Evolutionary conservation across 345 rosid genomes (phyloP).

Genomic region (Excoecaria cochinchinensis): DNA sequence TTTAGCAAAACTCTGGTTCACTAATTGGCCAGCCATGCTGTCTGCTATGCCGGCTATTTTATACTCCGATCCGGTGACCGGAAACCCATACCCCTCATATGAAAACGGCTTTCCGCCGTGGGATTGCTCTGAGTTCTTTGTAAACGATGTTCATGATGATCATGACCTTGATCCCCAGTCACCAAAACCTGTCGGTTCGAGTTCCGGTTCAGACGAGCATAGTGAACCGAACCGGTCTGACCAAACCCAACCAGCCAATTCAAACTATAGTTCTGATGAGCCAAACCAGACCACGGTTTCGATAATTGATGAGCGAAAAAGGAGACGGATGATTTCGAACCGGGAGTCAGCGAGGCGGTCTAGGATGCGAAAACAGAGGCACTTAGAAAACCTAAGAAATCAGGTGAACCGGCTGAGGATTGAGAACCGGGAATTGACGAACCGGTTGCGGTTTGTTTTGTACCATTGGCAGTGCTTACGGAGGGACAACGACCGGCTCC

Average conservation of each 20-base stretch:
- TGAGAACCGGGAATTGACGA: conserved; percentile 62
- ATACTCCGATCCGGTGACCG: conserved; percentile 35
- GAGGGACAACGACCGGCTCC: conserved; percentile 60
- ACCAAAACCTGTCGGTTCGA: conserved; percentile 41
- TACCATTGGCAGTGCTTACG: conserved; percentile 40
- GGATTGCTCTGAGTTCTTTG: conserved; percentile 49
- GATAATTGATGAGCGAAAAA: conserved; percentile 56
- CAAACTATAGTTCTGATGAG: conserved; percentile 40
- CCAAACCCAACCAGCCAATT: conserved; percentile 24
- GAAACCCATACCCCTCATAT: conserved; percentile 39
- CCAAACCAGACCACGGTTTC: conserved; percentile 27
- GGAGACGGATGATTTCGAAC: conserved; percentile 80
- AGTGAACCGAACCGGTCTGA: conserved; percentile 34
- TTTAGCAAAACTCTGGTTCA: conserved; percentile 5
- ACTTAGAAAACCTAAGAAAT: conserved; percentile 65
- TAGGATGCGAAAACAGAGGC: conserved; percentile 75
- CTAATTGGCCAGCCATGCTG: conserved; percentile 38
- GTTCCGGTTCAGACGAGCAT: conserved; percentile 41
- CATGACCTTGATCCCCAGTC: conserved; percentile 22
- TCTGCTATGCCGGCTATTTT: conserved; percentile 49
- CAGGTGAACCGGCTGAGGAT: conserved; percentile 59
- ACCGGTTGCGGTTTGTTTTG: conserved; percentile 51
- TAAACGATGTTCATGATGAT: background rate
- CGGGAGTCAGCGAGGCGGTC: conserved; percentile 90
- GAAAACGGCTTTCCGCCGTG: conserved; percentile 58